Conservation (phyloP, 2,329 filamentous ascomycete genomes). For the Didymella segeticola region DNA sequence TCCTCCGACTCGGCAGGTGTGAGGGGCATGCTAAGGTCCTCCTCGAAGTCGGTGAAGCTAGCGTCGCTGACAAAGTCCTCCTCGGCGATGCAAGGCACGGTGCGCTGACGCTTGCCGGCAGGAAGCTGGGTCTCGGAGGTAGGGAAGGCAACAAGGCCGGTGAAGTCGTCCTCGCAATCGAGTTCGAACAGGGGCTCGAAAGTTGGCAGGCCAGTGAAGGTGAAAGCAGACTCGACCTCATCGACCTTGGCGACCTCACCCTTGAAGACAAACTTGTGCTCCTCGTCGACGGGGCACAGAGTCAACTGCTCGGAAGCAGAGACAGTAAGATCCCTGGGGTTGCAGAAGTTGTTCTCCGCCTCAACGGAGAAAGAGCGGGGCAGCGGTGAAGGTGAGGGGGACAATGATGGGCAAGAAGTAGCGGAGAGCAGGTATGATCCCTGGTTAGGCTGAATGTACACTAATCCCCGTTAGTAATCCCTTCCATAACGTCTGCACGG, state of each 20-base stretch:
- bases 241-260: constrained; percentile 49
- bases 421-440: constrained; percentile 74
- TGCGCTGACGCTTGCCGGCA: constrained; percentile 73
- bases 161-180: constrained; percentile 90
- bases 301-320: constrained; percentile 65
- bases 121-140: constrained; percentile 63
- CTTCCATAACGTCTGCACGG: constrained; percentile 6
- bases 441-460: constrained; percentile 71
- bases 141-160: constrained; percentile 74
- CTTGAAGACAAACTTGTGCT: constrained; percentile 61
- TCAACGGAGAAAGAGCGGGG: constrained; percentile 73
- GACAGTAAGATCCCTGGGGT: constrained; percentile 88
- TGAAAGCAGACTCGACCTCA: constrained; percentile 41
- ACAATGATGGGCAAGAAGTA: constrained; percentile 80
- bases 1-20: constrained; percentile 65
- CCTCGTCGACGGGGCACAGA: constrained; percentile 68
- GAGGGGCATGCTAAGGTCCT: constrained; percentile 68
- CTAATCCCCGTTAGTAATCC: constrained; percentile 51
- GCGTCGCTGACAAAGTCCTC: constrained; percentile 80
- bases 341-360: constrained; percentile 83
- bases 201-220: constrained; percentile 67
- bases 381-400: constrained; percentile 83
- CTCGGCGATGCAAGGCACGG: constrained; percentile 69
- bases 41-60: constrained; percentile 78
- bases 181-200: constrained; percentile 90